phyloP scores from a whole-genome alignment of 208 protist genomes.

The Trypanosoma avium region DNA sequence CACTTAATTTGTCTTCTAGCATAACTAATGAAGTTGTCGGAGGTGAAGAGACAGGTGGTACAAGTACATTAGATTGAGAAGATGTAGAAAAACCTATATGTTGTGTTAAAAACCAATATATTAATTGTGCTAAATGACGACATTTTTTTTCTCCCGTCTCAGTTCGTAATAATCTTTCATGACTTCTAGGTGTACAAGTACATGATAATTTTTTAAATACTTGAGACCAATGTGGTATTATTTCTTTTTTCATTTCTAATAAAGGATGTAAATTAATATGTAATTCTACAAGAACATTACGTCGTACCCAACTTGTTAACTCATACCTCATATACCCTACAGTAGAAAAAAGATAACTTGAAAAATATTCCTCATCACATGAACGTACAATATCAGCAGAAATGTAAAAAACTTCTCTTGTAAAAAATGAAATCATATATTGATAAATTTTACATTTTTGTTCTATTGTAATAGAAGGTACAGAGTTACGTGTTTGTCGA shows the following conservation, averaged over 20 bases:
- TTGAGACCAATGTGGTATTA: slow-evolving; percentile 32
- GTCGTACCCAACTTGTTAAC: slow-evolving; percentile 50
- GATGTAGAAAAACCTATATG: too few species aligned
- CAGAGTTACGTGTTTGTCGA: slow-evolving; percentile 16
- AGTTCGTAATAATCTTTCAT: slow-evolving; percentile 48
- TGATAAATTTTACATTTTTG: slow-evolving; percentile 21
- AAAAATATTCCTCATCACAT: slow-evolving; percentile 42
- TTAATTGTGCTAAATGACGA: slow-evolving; percentile 70
- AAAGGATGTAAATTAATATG: slow-evolving; percentile 45
- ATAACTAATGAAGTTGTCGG: too few species aligned
- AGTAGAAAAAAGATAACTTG: slow-evolving; percentile 48
- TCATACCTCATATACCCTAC: slow-evolving; percentile 60
- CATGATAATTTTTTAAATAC: slow-evolving; percentile 53
- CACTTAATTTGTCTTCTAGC: too few species aligned
- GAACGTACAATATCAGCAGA: slow-evolving; percentile 47
- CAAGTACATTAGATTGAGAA: neutral
- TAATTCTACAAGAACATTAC: slow-evolving; percentile 53
- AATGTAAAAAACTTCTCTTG: slow-evolving; percentile 36
- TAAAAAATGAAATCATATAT: slow-evolving; percentile 41
- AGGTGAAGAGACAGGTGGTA: too few species aligned
- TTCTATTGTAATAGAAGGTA: slow-evolving; percentile 22
- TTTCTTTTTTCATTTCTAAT: neutral
- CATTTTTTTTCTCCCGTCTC: slow-evolving; percentile 55
- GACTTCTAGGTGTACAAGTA: slow-evolving; percentile 55
- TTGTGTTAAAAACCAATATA: slow-evolving; percentile 58